Percentiles rank a stretch among this genome's conserved stretches.
These are phyloP conservation scores for Arthrobotrys entomopaga DNA, from an alignment of 2,329 filamentous ascomycete species.

Conservation along the genomic window DNA sequence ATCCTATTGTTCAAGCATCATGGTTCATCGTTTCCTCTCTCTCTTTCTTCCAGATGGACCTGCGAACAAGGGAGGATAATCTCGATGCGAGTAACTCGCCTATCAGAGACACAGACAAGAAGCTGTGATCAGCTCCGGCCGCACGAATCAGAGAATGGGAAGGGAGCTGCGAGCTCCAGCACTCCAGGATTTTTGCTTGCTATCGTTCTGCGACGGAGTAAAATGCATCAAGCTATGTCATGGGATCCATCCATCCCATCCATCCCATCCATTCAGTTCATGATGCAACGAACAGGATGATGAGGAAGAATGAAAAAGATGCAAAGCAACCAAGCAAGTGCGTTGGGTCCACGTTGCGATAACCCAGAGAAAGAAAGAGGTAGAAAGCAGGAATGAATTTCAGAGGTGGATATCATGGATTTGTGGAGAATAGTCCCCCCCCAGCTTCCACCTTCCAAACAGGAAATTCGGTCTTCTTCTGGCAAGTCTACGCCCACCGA, in stretches of 20 bases:
- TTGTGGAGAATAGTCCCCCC: not conserved
- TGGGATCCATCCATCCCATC: slow-evolving; percentile 18
- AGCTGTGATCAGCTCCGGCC: slow-evolving; percentile 34
- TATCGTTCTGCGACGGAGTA: slow-evolving; percentile 4
- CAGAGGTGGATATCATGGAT: slow-evolving; percentile 29
- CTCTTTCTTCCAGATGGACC: slow-evolving; percentile 1
- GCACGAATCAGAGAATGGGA: slow-evolving; percentile 17
- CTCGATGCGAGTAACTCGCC: slow-evolving; percentile 31
- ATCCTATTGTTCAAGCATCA: slow-evolving; percentile 35
- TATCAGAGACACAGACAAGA: slow-evolving; percentile 44
- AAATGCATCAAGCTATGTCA: slow-evolving; percentile 18
- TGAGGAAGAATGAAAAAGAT: not conserved
- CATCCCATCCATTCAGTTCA: slow-evolving; percentile 1
- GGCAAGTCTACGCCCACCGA: slow-evolving; percentile 39
- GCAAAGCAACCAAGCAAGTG: not conserved
- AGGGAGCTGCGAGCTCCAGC: slow-evolving; percentile 34
- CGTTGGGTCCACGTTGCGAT: slow-evolving; percentile 31
- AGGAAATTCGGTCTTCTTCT: slow-evolving; percentile 45
- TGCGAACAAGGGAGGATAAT: slow-evolving; percentile 6
- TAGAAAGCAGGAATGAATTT: slow-evolving; percentile 17
- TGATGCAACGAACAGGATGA: slow-evolving; percentile 20
- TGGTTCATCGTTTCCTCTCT: slow-evolving; percentile 34
- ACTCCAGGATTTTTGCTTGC: not conserved
- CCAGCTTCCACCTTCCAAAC: slow-evolving; percentile 49
- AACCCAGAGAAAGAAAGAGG: not conserved